Base-by-base conservation (phyloP, 768 basidiomycete species). In the Hydnomerulius pinastri region DNA sequence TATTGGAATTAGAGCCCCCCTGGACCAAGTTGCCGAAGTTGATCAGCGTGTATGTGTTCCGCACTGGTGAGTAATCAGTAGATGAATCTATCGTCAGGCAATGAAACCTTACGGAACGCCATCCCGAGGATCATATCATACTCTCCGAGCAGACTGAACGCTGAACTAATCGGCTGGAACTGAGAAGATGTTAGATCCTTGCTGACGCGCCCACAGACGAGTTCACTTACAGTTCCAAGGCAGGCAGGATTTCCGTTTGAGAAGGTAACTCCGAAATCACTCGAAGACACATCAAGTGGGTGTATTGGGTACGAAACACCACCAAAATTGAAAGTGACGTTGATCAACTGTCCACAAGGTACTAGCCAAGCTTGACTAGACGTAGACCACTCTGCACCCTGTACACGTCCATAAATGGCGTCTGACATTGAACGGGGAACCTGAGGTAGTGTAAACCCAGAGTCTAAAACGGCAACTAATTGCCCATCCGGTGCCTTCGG, bases 121-220 rank as follows among this genome's bases (percentile, higher is more conserved):
- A 90, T 89, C 55, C 89, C 89, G 42, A 90, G 76, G 58, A 91
- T 88, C 76, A 90, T 83, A 58, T 92, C 89, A 55, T 87, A 92
- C 62, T 86, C 77, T 55, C 87, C 86, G 23, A 87, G 77, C 35
- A 89, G 55, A 71, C 86, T 85, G 70, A 90, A 89, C 4, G 88
- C 87, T 4, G 83, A 80, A 12, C 88, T 87, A 55, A 90, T 87
- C 2, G 89, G 90, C 75, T 92, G 90, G 76, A 89, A 92, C 81
- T 89, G 56, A 30, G 12, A 25, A 50, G 11, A 24, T 20, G n/a
- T 66, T 40, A 63, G 50, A 23, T 37, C 24, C 25, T 0, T 15
- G 39, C 51, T 25, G 20, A 27, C 33, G 10, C 15, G 39, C 17
- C 25, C 9, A 2, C 6, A 20, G n/a, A 24, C 21, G 38, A 35